Evolutionary conservation across 352 stramenopile genomes (phyloP).

Genomic region (Hyaloperonospora brassicae): DNA sequence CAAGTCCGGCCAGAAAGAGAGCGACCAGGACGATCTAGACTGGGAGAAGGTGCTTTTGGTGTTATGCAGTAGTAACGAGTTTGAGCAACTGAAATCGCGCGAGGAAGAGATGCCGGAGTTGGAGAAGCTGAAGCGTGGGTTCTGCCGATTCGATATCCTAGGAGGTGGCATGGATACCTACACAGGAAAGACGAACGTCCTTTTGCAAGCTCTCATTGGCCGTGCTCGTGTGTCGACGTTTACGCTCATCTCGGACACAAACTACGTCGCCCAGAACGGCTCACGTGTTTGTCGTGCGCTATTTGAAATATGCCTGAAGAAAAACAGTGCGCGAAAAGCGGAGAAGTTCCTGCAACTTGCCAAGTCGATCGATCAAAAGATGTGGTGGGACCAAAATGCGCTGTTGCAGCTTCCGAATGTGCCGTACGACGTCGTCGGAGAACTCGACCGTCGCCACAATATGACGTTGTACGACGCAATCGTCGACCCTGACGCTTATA

Average conservation of each 20-base stretch:
- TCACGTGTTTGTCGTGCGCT: constrained; percentile 94
- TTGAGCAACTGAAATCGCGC: constrained; percentile 93
- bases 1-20: constrained; percentile 32
- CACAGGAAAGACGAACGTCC: constrained; percentile 93
- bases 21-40: constrained; percentile 40
- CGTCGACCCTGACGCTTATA: constrained; percentile 28
- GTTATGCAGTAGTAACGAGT: constrained; percentile 88
- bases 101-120: constrained; percentile 93
- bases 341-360: constrained; percentile 93
- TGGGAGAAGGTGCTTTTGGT: constrained; percentile 69
- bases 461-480: constrained; percentile 60
- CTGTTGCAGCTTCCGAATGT: constrained; percentile 90
- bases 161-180: constrained; percentile 88
- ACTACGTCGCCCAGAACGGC: constrained; percentile 99
- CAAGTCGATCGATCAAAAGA: constrained; percentile 95
- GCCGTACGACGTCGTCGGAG: constrained; percentile 80
- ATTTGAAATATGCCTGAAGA: constrained; percentile 97
- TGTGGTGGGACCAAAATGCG: constrained; percentile 96
- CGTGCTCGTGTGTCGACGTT: constrained; percentile 89
- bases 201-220: constrained; percentile 87
- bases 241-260: constrained; percentile 97
- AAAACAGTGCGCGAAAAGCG: constrained; percentile 76
- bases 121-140: constrained; percentile 87
- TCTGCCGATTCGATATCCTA: constrained; percentile 83
- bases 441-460: constrained; percentile 70